Conservation (phyloP, 768 basidiomycete species). For the Xerocomellus intermedius region DNA sequence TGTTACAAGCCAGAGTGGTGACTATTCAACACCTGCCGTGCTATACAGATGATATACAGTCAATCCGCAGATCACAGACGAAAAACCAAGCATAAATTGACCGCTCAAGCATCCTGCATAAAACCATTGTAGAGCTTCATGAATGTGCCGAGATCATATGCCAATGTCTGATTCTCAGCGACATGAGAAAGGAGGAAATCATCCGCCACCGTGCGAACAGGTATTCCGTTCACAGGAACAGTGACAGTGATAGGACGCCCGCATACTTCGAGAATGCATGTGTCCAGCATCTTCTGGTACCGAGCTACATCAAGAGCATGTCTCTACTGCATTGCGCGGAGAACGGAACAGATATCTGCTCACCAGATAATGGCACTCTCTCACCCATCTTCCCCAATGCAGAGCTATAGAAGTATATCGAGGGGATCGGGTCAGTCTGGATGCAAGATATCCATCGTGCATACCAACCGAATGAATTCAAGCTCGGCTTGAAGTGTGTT, state of each 20-base stretch:
- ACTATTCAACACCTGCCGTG: no score
- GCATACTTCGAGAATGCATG: conserved; percentile 12
- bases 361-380: conserved; percentile 62
- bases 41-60: no score
- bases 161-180: conserved; percentile 3
- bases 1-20: no score
- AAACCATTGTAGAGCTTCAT: conserved; percentile 8
- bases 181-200: conserved; percentile 9
- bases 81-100: not conserved
- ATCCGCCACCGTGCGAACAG: conserved; percentile 7
- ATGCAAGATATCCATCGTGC: not conserved
- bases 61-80: no score
- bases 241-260: not conserved
- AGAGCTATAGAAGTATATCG: conserved; percentile 35
- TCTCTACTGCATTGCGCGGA: not conserved
- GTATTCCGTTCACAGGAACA: conserved; percentile 5
- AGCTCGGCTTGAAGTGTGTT: conserved; percentile 59
- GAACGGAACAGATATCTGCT: conserved; percentile 14
- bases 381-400: conserved; percentile 64
- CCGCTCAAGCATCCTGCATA: conserved; percentile 2
- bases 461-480: conserved; percentile 62
- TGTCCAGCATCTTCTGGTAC: conserved; percentile 24
- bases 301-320: conserved; percentile 10
- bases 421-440: not conserved
- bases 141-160: conserved; percentile 13